phyloP scores from a whole-genome alignment of 192 early-diverging fungal genomes.

The Entomortierella parvispora region DNA sequence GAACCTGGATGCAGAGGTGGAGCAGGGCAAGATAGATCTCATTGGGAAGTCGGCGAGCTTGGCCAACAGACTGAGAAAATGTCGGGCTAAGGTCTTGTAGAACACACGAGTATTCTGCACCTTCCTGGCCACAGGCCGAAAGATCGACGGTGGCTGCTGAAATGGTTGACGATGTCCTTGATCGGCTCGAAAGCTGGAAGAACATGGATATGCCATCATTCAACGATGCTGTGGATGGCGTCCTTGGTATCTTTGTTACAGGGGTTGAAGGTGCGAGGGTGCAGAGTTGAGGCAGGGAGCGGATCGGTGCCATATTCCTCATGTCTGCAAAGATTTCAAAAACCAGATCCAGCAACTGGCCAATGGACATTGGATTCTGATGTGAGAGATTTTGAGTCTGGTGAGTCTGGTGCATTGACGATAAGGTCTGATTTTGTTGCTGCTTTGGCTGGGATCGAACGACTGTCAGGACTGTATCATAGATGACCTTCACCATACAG shows the following conservation, averaged over 20 bases:
- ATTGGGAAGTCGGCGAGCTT: constrained; percentile 22
- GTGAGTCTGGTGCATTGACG: background rate
- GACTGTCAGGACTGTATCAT: constrained; percentile 17
- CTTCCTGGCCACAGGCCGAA: constrained; percentile 4
- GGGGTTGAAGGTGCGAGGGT: constrained; percentile 1
- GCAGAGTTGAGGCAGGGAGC: constrained; percentile 10
- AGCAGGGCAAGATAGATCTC: constrained; percentile 40
- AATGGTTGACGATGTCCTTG: background rate
- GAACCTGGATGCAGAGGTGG: constrained; percentile 30
- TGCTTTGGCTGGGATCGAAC: background rate
- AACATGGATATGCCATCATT: constrained; percentile 19
- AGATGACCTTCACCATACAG: constrained; percentile 36
- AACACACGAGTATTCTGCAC: background rate
- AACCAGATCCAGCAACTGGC: constrained; percentile 25
- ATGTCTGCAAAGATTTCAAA: constrained; percentile 44
- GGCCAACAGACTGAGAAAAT: background rate
- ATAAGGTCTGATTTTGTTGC: background rate
- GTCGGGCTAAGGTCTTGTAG: constrained; percentile 32
- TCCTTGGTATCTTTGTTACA: background rate
- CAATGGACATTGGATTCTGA: constrained; percentile 8
- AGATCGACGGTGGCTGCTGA: background rate
- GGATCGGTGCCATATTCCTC: constrained; percentile 28
- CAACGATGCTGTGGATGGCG: background rate
- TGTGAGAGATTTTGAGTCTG: background rate
- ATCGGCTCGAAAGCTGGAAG: constrained; percentile 21